Conservation (phyloP, 805 yeast genomes). For the Candida glaebosa region DNA sequence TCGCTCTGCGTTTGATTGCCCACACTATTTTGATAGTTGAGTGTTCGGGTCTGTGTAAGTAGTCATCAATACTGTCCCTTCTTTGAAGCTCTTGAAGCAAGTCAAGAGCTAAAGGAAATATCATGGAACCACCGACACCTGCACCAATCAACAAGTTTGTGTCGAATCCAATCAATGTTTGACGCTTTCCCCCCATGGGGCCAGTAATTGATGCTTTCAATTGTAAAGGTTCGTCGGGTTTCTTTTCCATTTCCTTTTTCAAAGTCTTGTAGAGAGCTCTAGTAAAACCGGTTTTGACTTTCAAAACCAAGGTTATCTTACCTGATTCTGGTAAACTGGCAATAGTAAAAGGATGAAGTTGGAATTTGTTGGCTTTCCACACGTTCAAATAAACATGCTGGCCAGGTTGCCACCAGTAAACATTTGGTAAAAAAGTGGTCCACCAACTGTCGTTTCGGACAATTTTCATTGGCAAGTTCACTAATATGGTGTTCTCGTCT, state of each 20-base stretch:
- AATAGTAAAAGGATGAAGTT: slow-evolving; percentile 49
- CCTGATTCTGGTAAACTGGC: slow-evolving; percentile 35
- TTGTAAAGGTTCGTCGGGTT: slow-evolving; percentile 11
- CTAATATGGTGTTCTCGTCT: slow-evolving; percentile 39
- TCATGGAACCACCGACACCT: slow-evolving; percentile 48
- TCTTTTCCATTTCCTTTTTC: slow-evolving; percentile 15
- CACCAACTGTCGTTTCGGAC: slow-evolving; percentile 23
- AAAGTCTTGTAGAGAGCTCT: slow-evolving; percentile 28
- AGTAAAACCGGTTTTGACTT: slow-evolving; percentile 43
- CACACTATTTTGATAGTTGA: slow-evolving; percentile 29
- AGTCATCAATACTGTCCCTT: slow-evolving; percentile 27
- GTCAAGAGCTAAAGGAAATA: slow-evolving; percentile 44
- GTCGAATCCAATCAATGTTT: slow-evolving; percentile 42
- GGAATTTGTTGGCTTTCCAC: slow-evolving; percentile 31
- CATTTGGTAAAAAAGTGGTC: slow-evolving; percentile 27
- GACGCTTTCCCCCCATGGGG: slow-evolving; percentile 44
- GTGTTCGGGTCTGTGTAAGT: slow-evolving; percentile 26
- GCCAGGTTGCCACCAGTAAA: slow-evolving; percentile 45
- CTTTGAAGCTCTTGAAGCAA: slow-evolving; percentile 26
- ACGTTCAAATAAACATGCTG: slow-evolving; percentile 45
- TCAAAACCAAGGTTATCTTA: slow-evolving; percentile 38
- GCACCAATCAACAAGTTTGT: slow-evolving; percentile 34
- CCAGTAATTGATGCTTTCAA: slow-evolving; percentile 41
- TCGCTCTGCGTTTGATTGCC: slow-evolving; percentile 23
- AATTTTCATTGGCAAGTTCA: slow-evolving; percentile 33